A percentile compares a stretch with the other conserved stretches of the same genome.
phyloP scores from a whole-genome alignment of 129 eudicot genomes.

The Escallonia rubra region DNA sequence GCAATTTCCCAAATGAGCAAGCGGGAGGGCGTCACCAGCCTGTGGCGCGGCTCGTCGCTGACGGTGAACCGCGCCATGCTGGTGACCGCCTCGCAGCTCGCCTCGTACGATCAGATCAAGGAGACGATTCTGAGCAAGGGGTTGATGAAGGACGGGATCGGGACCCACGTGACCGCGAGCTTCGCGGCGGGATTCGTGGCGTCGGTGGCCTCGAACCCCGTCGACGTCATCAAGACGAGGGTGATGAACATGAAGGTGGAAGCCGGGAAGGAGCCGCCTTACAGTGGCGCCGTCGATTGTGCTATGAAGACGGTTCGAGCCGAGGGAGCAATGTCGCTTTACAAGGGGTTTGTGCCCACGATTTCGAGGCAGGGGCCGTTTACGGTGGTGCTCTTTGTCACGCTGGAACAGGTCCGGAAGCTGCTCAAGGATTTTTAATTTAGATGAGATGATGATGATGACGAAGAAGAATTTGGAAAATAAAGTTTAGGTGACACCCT shows the following conservation, averaged over 20 bases:
- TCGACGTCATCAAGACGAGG: constrained; percentile 79
- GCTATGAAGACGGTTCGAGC: constrained; percentile 52
- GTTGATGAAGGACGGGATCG: constrained; percentile 70
- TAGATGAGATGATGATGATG: constrained; percentile 24
- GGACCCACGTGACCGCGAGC: constrained; percentile 87
- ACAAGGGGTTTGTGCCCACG: constrained; percentile 84
- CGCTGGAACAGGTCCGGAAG: constrained; percentile 82
- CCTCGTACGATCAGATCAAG: constrained; percentile 81
- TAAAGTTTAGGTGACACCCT: background rate
- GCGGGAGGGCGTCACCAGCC: constrained; percentile 57
- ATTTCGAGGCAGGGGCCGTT: constrained; percentile 93
- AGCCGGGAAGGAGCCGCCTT: constrained; percentile 53
- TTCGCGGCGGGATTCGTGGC: constrained; percentile 94
- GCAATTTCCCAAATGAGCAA: constrained; percentile 61
- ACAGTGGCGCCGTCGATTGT: constrained; percentile 65
- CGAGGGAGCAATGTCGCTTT: constrained; percentile 75
- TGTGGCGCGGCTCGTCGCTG: constrained; percentile 91
- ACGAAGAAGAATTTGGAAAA: constrained; percentile 22
- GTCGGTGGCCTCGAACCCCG: constrained; percentile 75
- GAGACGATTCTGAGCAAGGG: constrained; percentile 41
- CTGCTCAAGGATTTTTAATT: constrained; percentile 70
- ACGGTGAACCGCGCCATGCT: constrained; percentile 98
- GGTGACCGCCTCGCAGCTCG: constrained; percentile 80
- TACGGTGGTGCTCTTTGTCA: constrained; percentile 82
- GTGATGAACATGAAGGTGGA: constrained; percentile 89